These are phyloP conservation scores for Lablab purpureus DNA, from an alignment of 306 rosid species.

Conservation along the genomic window DNA sequence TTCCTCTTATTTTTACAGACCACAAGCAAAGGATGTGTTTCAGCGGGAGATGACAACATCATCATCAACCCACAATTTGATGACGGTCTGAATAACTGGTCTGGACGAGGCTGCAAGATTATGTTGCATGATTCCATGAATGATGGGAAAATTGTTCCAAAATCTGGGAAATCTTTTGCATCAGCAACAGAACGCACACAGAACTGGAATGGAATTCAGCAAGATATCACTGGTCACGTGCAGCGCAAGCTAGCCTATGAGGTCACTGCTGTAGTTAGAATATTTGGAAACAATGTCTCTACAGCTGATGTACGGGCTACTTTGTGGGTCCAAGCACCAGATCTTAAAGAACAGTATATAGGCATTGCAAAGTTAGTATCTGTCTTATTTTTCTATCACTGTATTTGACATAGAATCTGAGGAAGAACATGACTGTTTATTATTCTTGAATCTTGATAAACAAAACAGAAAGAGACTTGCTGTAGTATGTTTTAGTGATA, in stretches of 20 bases:
- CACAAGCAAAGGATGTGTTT: slow-evolving; percentile 45
- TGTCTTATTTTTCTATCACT: slow-evolving; percentile 11
- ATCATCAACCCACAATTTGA: slow-evolving; percentile 79
- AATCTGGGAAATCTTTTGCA: slow-evolving; percentile 79
- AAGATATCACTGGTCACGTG: slow-evolving; percentile 86
- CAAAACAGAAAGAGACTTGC: slow-evolving; percentile 13
- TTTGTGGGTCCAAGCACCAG: slow-evolving; percentile 86
- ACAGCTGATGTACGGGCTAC: slow-evolving; percentile 80
- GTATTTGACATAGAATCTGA: not conserved
- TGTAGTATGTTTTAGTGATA: slow-evolving; percentile 2
- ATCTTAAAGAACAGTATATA: slow-evolving; percentile 86
- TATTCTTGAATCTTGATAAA: slow-evolving; percentile 38
- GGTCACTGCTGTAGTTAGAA: slow-evolving; percentile 75
- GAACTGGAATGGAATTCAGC: slow-evolving; percentile 95
- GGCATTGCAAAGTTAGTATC: slow-evolving; percentile 84
- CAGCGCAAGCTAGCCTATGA: slow-evolving; percentile 90
- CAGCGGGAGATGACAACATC: slow-evolving; percentile 62
- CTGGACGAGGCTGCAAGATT: slow-evolving; percentile 95
- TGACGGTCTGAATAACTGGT: slow-evolving; percentile 87
- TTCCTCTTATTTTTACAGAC: slow-evolving; percentile 48
- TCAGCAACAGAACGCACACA: slow-evolving; percentile 85
- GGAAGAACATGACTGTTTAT: slow-evolving; percentile 2
- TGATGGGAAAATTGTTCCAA: slow-evolving; percentile 79
- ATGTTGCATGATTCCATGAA: slow-evolving; percentile 70
- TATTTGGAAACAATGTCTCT: slow-evolving; percentile 84